Evolutionary conservation across 176 grass and related monocot genomes (phyloP).

Genomic region (Tuctoria greenei): DNA sequence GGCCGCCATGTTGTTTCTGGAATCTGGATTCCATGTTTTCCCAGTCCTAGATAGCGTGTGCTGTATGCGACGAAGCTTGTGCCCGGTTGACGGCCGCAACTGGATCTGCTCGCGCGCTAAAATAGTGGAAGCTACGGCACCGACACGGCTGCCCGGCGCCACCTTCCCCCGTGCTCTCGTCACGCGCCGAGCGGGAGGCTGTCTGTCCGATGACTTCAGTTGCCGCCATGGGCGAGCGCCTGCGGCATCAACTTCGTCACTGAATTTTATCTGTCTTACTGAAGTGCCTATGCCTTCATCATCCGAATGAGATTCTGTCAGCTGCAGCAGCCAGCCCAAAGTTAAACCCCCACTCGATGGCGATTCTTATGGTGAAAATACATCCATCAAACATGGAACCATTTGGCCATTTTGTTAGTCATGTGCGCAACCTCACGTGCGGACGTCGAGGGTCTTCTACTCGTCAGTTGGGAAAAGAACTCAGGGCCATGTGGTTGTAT

Average conservation of each 20-base stretch:
- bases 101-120: neutral
- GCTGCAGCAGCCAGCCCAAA: neutral
- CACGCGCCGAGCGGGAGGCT: neutral
- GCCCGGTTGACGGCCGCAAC: neutral
- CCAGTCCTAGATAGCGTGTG: neutral
- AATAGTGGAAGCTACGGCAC: neutral
- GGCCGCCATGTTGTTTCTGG: no score
- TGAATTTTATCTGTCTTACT: neutral
- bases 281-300: no score
- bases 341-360: no score
- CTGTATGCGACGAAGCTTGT: neutral
- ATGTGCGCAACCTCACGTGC: neutral
- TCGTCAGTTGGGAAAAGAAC: neutral
- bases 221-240: neutral
- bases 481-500: neutral
- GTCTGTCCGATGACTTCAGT: neutral
- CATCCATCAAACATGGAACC: no score
- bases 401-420: neutral
- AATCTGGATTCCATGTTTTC: neutral
- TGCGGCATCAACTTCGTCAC: neutral
- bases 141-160: neutral
- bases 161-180: neutral
- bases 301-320: neutral
- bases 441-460: neutral
- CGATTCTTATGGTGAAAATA: no score